Base-by-base conservation (phyloP, 2,329 filamentous ascomycete genomes). In the Magnaporthiopsis incrustans region DNA sequence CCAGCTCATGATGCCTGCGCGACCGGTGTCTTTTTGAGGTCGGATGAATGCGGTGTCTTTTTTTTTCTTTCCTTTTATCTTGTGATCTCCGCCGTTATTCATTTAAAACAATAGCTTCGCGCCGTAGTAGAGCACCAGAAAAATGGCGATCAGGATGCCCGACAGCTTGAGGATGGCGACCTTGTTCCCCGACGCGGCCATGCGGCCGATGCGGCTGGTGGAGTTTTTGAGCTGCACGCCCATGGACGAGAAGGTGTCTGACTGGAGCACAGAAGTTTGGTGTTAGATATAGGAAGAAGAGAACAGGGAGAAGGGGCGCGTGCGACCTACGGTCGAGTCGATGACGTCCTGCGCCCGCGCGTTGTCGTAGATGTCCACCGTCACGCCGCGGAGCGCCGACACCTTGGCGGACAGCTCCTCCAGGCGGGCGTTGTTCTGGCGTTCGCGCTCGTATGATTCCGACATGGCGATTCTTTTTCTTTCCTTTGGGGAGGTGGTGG, bases 301-400 rank as follows among this genome's bases (percentile, higher is more conserved):
- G 60, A 59, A 38, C n/a, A n/a, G n/a, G n/a, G n/a, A 14, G 27
- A 27, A 65, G 25, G 44, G 32, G 32, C 18, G 57, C 26, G 38
- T 15, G 62, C 57, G 26, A 32, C 26, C 65, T 82, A 96, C 91
- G 56, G 91, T 94, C 72, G 86, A 88, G 77, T 99, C 92, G 69
- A 99, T 90, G 67, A 96, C 85, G 69, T 90, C 86, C 71, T 98
- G 94, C 70, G 91, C 86, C 65, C 92, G 87, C 61, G 95, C 95
- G 75, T 95, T 92, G 78, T 98, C 93, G 83, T 98, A 97, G 73
- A 99, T 99, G 79, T 99, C 92, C 68, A 98, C 87, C 57, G 95
- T 99, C 62, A 99, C 92, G 76, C 90, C 91, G 73, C 94, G 92
- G 67, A 99, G 85, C 63, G 92, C 92, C 25, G 91, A 91, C 64